These are phyloP conservation scores for Acer negundo DNA, from an alignment of 345 rosid genomes.

Conservation along the genomic window DNA sequence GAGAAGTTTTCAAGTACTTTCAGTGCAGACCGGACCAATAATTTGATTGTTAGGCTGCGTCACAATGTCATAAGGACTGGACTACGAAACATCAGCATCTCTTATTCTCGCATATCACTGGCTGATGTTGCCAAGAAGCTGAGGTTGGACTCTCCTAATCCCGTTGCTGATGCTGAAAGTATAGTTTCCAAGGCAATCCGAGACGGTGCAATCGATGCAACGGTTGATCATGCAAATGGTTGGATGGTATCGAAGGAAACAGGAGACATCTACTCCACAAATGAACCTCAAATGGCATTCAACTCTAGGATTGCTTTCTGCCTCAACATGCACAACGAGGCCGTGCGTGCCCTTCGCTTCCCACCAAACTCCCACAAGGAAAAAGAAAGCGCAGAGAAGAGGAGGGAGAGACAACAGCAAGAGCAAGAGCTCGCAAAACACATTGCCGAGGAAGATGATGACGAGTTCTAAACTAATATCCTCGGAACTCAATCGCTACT, in stretches of 20 bases:
- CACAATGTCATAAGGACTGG: conserved; percentile 65
- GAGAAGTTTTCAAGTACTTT: conserved; percentile 53
- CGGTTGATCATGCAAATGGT: conserved; percentile 52
- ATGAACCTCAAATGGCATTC: conserved; percentile 54
- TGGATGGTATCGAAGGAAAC: conserved; percentile 64
- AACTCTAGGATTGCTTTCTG: conserved; percentile 63
- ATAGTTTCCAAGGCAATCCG: conserved; percentile 60
- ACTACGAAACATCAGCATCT: conserved; percentile 58
- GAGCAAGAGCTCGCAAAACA: conserved; percentile 65
- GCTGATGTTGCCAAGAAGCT: conserved; percentile 60
- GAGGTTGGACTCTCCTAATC: conserved; percentile 50
- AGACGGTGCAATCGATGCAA: conserved; percentile 62
- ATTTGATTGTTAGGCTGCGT: conserved; percentile 49
- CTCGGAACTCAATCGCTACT: background rate
- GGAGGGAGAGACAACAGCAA: conserved; percentile 59
- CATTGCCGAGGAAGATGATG: conserved; percentile 63
- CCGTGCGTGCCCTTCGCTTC: conserved; percentile 60
- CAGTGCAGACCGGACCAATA: conserved; percentile 44
- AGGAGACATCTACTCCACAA: conserved; percentile 61
- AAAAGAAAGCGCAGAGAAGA: conserved; percentile 58
- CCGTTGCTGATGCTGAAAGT: conserved; percentile 63
- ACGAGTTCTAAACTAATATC: conserved; percentile 37
- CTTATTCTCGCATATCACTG: conserved; percentile 56
- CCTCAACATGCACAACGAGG: conserved; percentile 62
- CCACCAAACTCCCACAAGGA: conserved; percentile 66